Evolutionary conservation across 805 yeast species (phyloP).

Genomic region (Cyberlindnera maclurae): DNA sequence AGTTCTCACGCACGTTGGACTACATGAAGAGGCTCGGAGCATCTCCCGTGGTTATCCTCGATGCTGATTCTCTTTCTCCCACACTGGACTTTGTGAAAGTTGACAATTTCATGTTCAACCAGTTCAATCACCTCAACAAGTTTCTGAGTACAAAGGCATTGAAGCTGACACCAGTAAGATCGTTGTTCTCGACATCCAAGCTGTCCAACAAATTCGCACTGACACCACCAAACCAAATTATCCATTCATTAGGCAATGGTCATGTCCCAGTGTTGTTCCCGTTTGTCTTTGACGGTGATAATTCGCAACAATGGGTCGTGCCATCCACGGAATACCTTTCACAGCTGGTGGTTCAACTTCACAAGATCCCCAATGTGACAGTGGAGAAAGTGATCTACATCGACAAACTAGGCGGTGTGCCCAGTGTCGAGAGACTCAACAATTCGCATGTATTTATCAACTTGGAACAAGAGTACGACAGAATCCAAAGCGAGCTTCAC

Average conservation of each 20-base stretch:
- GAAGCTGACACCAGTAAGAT: constrained; percentile 14
- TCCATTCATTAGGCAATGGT: constrained; percentile 4
- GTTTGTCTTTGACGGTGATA: constrained; percentile 51
- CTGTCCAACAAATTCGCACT: constrained; percentile 3
- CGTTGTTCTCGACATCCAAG: constrained; percentile 5
- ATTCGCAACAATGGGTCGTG: constrained; percentile 33
- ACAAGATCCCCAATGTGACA: constrained; percentile 24
- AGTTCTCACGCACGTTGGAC: constrained; percentile 16
- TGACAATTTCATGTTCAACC: constrained; percentile 15
- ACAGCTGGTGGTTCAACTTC: constrained; percentile 24
- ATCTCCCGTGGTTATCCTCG: constrained; percentile 17
- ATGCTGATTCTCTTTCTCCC: constrained; percentile 17
- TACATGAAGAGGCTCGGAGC: constrained; percentile 19
- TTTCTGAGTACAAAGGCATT: constrained; percentile 4
- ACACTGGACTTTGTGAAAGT: constrained; percentile 11
- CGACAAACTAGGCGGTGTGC: constrained; percentile 86
- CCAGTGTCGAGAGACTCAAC: constrained; percentile 72
- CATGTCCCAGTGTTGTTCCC: constrained; percentile 52
- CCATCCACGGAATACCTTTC: constrained; percentile 34
- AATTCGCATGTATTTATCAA: constrained; percentile 86
- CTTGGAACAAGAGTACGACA: constrained; percentile 70
- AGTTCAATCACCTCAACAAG: constrained; percentile 14
- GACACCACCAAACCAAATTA: constrained; percentile 7
- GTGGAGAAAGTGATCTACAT: constrained; percentile 79
- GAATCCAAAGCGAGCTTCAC: constrained; percentile 54